Evolutionary conservation across 306 rosid species (phyloP), one percentile per base, ranked within the genome.

Genomic region (Ziziphus jujuba): DNA sequence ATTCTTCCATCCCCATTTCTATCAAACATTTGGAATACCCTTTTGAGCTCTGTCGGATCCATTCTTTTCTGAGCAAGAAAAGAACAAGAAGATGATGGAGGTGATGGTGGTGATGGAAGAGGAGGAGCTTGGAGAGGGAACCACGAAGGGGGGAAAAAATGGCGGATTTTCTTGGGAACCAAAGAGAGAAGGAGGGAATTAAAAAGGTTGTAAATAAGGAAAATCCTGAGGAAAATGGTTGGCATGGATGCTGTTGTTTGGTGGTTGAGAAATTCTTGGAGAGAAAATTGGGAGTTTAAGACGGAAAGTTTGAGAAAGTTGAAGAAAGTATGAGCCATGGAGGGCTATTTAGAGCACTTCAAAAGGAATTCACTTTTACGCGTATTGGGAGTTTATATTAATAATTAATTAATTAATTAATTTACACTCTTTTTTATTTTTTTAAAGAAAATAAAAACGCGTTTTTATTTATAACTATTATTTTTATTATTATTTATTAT

Each of bases 21-120:
- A 48, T 92, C 98, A 28, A 92, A 92, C 89, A 92, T 77, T 56
- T 87, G 92, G 65, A 92, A 92, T 5, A 92, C 89, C 0, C 92
- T 85, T 40, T 72, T 74, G 7, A 92, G 78, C 71, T 92, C 98
- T 5, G 34, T 44, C 2, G 79, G 75, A 34, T 85, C 85, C 96
- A 91, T 90, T 56, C 43, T 59, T 15, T 54, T 43, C 14, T 24
- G 0, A 19, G 31, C 23, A 24, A 45, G 75, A 5, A 63, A 56
- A 0, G 64, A 15, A 0, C 23, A 33, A 12, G 69, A 56, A 11
- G 49, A 16, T 0, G 75, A n/a, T 14, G 51, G 3, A 13, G 72
- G 21, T 5, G 50, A 24, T 0, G 70, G 12, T 11, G 35, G n/a
- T 15, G 64, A 34, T 28, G 35, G 34, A 23, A 23, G 52, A 36